Percentiles rank a stretch among this genome's conserved stretches.
These are phyloP conservation scores for Suhomyces taliae DNA, from an alignment of 1,139 yeast genomes.

Conservation along the genomic window DNA sequence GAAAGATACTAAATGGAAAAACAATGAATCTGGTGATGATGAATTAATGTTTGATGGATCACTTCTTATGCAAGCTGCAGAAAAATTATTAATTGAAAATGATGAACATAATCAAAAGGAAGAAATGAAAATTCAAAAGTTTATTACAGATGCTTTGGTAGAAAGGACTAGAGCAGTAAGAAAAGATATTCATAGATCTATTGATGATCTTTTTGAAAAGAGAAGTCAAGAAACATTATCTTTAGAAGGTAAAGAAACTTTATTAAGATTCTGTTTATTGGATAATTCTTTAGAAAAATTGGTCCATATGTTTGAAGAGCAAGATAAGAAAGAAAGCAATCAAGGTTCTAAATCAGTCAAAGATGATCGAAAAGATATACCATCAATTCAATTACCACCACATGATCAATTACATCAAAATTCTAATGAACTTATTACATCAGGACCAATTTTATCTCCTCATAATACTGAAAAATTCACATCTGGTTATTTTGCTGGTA, in stretches of 20 bases:
- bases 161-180: slow-evolving; percentile 45
- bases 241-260: slow-evolving; percentile 46
- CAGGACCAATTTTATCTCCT: slow-evolving; percentile 59
- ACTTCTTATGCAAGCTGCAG: slow-evolving; percentile 29
- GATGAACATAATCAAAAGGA: slow-evolving; percentile 30
- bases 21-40: slow-evolving; percentile 32
- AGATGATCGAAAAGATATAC: neutral
- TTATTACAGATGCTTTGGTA: slow-evolving; percentile 43
- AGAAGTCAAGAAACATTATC: slow-evolving; percentile 39
- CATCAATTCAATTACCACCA: slow-evolving; percentile 6
- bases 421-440: slow-evolving; percentile 50
- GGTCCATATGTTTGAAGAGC: slow-evolving; percentile 45
- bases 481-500: slow-evolving; percentile 25
- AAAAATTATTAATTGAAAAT: slow-evolving; percentile 23
- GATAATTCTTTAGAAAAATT: slow-evolving; percentile 47
- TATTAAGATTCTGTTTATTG: slow-evolving; percentile 43
- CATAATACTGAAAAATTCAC: slow-evolving; percentile 25
- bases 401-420: slow-evolving; percentile 46
- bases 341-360: neutral
- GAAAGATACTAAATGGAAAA: slow-evolving; percentile 25
- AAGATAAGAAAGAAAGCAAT: slow-evolving; percentile 21
- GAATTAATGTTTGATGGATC: slow-evolving; percentile 52
- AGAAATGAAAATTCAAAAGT: slow-evolving; percentile 40
- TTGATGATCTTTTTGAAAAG: slow-evolving; percentile 40
- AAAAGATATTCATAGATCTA: slow-evolving; percentile 41